A percentile compares a stretch with the other conserved stretches of the same genome.
phyloP scores from a whole-genome alignment of 441 rosid genomes.

The Monsonia emarginata region DNA sequence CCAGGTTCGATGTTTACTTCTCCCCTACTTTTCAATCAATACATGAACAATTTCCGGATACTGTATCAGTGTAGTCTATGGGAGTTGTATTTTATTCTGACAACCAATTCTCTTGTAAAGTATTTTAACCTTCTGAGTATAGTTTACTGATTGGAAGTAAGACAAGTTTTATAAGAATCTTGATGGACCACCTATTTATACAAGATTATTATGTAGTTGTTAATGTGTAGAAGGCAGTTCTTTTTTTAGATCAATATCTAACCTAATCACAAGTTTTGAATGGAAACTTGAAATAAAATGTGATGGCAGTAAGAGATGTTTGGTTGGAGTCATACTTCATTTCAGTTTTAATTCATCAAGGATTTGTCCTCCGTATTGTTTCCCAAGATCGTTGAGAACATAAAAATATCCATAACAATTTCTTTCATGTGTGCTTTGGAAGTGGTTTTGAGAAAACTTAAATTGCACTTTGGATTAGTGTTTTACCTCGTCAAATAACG shows the following conservation, averaged over 20 bases:
- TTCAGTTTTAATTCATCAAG: background rate
- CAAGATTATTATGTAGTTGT: background rate
- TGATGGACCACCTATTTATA: background rate
- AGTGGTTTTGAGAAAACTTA: background rate
- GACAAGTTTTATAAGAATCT: background rate
- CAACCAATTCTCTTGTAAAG: background rate
- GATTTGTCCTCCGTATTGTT: background rate
- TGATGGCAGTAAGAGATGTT: background rate
- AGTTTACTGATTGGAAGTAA: background rate
- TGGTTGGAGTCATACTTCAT: background rate
- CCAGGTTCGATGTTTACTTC: constrained; percentile 48
- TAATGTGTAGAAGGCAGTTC: background rate
- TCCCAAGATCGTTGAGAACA: background rate
- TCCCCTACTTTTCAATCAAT: background rate
- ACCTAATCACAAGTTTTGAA: background rate
- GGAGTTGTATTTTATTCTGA: background rate
- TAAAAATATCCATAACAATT: too few species aligned
- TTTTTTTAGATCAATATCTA: background rate
- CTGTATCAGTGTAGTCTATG: background rate
- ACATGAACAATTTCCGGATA: background rate
- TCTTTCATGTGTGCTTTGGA: too few species aligned
- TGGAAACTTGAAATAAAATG: background rate
- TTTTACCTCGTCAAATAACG: background rate
- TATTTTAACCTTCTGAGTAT: background rate
- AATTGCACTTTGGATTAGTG: background rate